Conservation (phyloP, 139 green algal genomes). For the Chloropicon primus region DNA sequence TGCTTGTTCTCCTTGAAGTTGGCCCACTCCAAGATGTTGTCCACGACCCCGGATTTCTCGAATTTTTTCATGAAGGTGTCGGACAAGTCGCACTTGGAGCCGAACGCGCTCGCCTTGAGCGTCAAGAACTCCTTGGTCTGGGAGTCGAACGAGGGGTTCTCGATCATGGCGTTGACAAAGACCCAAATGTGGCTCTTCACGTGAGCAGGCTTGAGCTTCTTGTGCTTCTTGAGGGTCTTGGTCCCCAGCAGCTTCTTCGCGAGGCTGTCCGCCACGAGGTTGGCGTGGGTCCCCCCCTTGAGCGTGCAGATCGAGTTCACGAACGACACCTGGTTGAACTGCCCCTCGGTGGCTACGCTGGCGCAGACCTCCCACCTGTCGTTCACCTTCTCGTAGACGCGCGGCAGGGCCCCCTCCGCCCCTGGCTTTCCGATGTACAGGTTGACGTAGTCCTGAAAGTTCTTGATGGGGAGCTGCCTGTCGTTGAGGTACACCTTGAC, state of each 20-base stretch:
- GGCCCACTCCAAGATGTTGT: conserved; percentile 76
- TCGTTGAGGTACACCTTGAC: conserved; percentile 80
- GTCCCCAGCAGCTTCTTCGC: conserved; percentile 60
- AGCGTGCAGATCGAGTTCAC: conserved; percentile 94
- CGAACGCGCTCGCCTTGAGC: conserved; percentile 69
- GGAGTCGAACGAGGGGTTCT: conserved; percentile 97
- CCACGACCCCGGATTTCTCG: conserved; percentile 54
- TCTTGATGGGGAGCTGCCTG: conserved; percentile 59
- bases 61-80: conserved; percentile 84
- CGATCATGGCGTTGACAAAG: conserved; percentile 92
- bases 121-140: conserved; percentile 98
- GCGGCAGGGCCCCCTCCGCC: conserved; percentile 8
- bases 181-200: conserved; percentile 97
- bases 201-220: conserved; percentile 68
- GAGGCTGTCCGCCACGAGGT: conserved; percentile 80
- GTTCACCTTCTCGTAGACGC: conserved; percentile 75
- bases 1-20: conserved; percentile 87
- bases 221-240: conserved; percentile 88
- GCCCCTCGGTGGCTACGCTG: conserved; percentile 15
- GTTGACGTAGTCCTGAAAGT: conserved; percentile 87
- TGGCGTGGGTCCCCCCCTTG: conserved; percentile 95
- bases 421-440: conserved; percentile 75
- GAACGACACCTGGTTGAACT: conserved; percentile 78
- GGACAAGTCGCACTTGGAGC: conserved; percentile 79
- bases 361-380: conserved; percentile 93